Evolutionary conservation across 2,329 filamentous ascomycete genomes (phyloP), one percentile per base, ranked within the genome.

Genomic region (Camillea tinctor): DNA sequence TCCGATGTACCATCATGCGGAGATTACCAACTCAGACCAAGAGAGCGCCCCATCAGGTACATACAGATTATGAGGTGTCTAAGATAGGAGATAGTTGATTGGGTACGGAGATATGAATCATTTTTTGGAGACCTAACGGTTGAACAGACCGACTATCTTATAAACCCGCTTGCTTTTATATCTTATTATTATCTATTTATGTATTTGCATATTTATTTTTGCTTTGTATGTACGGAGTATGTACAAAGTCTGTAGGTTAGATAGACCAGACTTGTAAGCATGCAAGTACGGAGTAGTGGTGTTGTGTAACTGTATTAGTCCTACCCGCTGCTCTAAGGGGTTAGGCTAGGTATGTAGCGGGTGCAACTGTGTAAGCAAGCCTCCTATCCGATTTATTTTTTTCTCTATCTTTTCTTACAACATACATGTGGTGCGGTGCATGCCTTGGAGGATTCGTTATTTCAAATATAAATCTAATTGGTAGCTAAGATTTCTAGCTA

Each of bases 1-100:
- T 55, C 57, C 65, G 60, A 66, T 66, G 64, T 58, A 67, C 60
- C 60, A 64, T 60, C 62, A 59, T 65, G 59, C 65, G 65, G 65
- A 67, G 62, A 67, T 67, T 67, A 67, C 65, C 55, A 55, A 60
- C 61, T 59, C 61, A 62, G 62, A 62, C 64, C 20, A 23, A 36
- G 23, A 55, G 20, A 11, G 13, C n/a, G 26, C 26, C 26, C 26
- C 24, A 4, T 26, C 26, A n/a, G n/a, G n/a, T n/a, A n/a, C n/a
- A n/a, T n/a, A 40, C 51, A 61, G 55, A 61, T 64, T 56, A 30
- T 59, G 49, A 54, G 23, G 50, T 67, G 65, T 67, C 65, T 66
- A 63, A 67, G 65, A 67, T 64, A 60, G 49, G 59, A 55, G 30
- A 59, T 52, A 60, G 51, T 50, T 52, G 54, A 59, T 53, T 54